These are phyloP conservation scores for Epichloe baconii DNA, from an alignment of 2,329 filamentous ascomycete genomes.

Conservation along the genomic window DNA sequence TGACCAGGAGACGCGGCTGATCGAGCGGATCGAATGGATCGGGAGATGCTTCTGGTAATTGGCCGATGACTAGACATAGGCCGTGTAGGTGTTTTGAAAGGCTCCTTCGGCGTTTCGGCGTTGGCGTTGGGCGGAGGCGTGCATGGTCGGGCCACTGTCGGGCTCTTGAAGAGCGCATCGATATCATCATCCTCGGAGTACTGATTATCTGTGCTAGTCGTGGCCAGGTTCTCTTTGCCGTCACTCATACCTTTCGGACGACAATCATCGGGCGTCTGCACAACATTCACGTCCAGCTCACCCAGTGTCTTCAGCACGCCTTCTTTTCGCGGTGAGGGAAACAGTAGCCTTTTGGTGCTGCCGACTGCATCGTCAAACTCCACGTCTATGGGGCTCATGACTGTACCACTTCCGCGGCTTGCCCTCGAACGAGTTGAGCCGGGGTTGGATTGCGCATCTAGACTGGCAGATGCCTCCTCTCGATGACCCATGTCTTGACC, in stretches of 20 bases:
- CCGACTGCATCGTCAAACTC: slow-evolving; percentile 36
- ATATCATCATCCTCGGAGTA: slow-evolving; percentile 38
- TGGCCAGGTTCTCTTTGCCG: slow-evolving; percentile 33
- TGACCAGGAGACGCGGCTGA: slow-evolving; percentile 32
- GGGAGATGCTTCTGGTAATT: slow-evolving; percentile 47
- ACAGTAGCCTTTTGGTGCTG: slow-evolving; percentile 55
- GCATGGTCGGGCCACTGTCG: slow-evolving; percentile 29
- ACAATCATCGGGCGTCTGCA: slow-evolving; percentile 28
- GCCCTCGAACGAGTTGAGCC: slow-evolving; percentile 41
- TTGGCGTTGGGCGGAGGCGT: slow-evolving; percentile 39
- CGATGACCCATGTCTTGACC: background rate
- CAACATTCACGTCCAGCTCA: slow-evolving; percentile 40
- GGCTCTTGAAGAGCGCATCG: slow-evolving; percentile 54
- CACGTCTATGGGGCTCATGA: slow-evolving; percentile 41
- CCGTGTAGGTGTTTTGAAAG: slow-evolving; percentile 51
- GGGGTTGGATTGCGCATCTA: slow-evolving; percentile 14
- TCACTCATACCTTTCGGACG: slow-evolving; percentile 12
- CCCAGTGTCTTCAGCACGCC: slow-evolving; percentile 48
- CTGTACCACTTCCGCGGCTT: slow-evolving; percentile 41
- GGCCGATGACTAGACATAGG: slow-evolving; percentile 48
- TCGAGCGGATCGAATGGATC: slow-evolving; percentile 36
- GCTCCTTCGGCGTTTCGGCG: slow-evolving; percentile 22
- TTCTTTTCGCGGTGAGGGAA: slow-evolving; percentile 61
- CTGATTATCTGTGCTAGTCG: slow-evolving; percentile 3
- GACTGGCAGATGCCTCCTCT: background rate